Evolutionary conservation across 352 stramenopile genomes (phyloP).

Genomic region (Globisporangium solare): DNA sequence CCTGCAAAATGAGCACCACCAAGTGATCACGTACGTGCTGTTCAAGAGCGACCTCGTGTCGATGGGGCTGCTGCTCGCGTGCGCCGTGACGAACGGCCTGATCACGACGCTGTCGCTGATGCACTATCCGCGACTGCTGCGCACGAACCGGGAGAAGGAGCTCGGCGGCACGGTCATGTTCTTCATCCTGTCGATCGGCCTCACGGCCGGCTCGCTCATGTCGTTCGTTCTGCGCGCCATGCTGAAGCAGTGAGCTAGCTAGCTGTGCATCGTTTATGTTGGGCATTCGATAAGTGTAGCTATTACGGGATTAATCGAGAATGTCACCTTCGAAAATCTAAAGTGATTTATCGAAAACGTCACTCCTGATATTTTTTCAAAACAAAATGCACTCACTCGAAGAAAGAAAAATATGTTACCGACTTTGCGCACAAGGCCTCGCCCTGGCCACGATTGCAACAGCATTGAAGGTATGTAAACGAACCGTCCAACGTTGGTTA

Average conservation of each 20-base stretch:
- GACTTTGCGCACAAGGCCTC: too few species aligned
- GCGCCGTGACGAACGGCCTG: slow-evolving; percentile 68
- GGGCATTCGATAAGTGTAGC: too few species aligned
- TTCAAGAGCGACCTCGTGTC: slow-evolving; percentile 69
- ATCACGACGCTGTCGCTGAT: slow-evolving; percentile 73
- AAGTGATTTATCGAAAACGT: too few species aligned
- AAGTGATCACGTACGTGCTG: slow-evolving; percentile 64
- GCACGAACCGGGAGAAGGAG: slow-evolving; percentile 60
- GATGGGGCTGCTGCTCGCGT: slow-evolving; percentile 48
- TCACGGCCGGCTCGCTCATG: slow-evolving; percentile 68
- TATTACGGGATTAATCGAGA: too few species aligned
- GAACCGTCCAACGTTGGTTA: too few species aligned
- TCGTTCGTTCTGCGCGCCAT: slow-evolving; percentile 73
- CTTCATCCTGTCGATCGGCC: slow-evolving; percentile 69
- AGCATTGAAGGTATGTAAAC: too few species aligned
- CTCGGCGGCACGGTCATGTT: slow-evolving; percentile 78
- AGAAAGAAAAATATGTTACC: too few species aligned
- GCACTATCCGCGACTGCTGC: slow-evolving; percentile 60
- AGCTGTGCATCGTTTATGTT: slow-evolving; percentile 1
- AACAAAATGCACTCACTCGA: too few species aligned
- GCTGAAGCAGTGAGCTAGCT: slow-evolving; percentile 51
- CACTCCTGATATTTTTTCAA: too few species aligned
- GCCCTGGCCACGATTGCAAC: too few species aligned
- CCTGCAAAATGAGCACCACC: slow-evolving; percentile 58
- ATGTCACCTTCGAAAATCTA: too few species aligned